Evolutionary conservation across 495 filamentous ascomycete genomes (phyloP).

Genomic region (Neurospora sp.): DNA sequence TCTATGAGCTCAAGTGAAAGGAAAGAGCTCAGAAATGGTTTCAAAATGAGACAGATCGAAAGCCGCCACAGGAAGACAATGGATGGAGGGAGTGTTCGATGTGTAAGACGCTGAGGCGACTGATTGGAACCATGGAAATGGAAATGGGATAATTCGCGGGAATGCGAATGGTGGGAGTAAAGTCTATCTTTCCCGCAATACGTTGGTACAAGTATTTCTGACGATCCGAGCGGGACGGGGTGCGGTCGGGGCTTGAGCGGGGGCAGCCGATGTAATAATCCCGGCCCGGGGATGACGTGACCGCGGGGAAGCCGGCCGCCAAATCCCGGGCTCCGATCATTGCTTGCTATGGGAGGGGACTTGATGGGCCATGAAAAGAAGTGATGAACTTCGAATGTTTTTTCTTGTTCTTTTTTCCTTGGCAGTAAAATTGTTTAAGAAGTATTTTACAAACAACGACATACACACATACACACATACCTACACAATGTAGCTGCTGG

Average conservation of each 20-base stretch:
- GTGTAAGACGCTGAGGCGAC: not conserved
- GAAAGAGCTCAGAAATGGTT: not conserved
- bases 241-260: not conserved
- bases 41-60: not conserved
- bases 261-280: not conserved
- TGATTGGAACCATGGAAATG: not conserved
- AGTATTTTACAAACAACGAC: not conserved
- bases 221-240: not conserved
- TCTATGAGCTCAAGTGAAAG: not conserved
- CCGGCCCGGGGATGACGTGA: not conserved
- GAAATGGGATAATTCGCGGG: not conserved
- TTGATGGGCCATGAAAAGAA: not conserved
- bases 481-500: not conserved
- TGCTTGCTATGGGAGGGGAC: not conserved
- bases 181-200: not conserved
- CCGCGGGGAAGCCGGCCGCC: not conserved
- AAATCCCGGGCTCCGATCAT: not conserved
- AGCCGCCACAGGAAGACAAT: not conserved
- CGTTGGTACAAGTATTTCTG: not conserved
- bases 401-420: not conserved
- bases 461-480: not conserved
- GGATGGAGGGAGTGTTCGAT: not conserved
- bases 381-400: not conserved
- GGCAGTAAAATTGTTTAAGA: not conserved
- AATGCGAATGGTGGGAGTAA: not conserved